Evolutionary conservation across 139 green algal species (phyloP).

Genomic region (Chlamydomonas asymmetrica): DNA sequence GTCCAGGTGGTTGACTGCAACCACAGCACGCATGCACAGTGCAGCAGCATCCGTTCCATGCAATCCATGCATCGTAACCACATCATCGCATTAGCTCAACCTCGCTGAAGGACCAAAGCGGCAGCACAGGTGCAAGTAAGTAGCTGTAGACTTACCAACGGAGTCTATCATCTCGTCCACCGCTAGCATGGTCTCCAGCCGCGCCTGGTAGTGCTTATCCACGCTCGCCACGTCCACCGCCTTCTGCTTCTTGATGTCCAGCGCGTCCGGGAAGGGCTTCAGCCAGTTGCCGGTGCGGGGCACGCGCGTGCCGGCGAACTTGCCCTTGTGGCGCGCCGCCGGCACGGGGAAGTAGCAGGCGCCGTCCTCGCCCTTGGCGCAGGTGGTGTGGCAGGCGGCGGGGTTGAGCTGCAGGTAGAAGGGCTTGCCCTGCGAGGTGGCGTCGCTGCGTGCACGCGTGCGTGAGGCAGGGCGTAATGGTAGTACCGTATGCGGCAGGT

Average conservation of each 20-base stretch:
- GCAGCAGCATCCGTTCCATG: too few species aligned
- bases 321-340: background rate
- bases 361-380: constrained; percentile 20
- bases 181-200: constrained; percentile 21
- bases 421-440: constrained; percentile 14
- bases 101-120: background rate
- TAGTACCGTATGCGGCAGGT: too few species aligned
- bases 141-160: constrained; percentile 27
- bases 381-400: constrained; percentile 29
- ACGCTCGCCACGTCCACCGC: background rate
- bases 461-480: too few species aligned
- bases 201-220: constrained; percentile 18
- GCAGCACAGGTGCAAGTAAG: background rate
- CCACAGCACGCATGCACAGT: too few species aligned
- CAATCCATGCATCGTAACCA: too few species aligned
- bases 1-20: constrained; percentile 27
- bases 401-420: constrained; percentile 44
- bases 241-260: constrained; percentile 6
- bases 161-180: constrained; percentile 46
- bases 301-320: background rate
- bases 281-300: constrained; percentile 27
- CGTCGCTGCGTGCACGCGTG: too few species aligned
- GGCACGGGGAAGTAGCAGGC: constrained; percentile 16
- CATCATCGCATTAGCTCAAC: too few species aligned
- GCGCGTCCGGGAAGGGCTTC: constrained; percentile 12